Conservation (phyloP, 768 basidiomycete genomes). For the Lactifluus rugatus region DNA sequence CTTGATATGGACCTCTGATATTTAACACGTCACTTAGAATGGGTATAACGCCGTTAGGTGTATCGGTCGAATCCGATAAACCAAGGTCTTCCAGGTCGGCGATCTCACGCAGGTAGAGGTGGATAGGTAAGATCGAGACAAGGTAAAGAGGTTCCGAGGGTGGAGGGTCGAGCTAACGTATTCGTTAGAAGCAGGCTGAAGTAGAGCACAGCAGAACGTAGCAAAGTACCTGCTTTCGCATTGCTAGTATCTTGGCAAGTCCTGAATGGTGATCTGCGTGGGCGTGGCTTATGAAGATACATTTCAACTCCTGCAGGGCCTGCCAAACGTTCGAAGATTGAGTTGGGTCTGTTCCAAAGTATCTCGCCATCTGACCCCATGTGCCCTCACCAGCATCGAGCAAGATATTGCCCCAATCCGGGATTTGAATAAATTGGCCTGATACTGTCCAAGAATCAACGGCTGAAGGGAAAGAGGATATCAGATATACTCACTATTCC, state of each 20-base stretch:
- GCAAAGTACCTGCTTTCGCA: conserved; percentile 52
- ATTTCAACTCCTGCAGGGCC: conserved; percentile 58
- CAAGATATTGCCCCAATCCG: conserved; percentile 61
- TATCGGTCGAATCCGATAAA: conserved; percentile 35
- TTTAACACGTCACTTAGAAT: conserved; percentile 29
- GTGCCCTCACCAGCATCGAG: conserved; percentile 91
- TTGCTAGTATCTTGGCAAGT: conserved; percentile 58
- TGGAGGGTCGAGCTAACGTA: conserved; percentile 50
- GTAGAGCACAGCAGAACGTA: not conserved
- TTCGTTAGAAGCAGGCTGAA: not conserved
- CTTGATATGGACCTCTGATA: not conserved
- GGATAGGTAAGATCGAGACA: conserved; percentile 45
- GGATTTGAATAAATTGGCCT: conserved; percentile 67
- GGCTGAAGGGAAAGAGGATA: not conserved
- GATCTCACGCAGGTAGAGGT: conserved; percentile 64
- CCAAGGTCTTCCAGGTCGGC: conserved; percentile 66
- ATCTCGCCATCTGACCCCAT: conserved; percentile 75
- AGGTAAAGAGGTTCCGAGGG: conserved; percentile 60
- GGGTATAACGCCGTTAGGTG: conserved; percentile 36
- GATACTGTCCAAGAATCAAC: conserved; percentile 41
- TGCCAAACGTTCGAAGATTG: conserved; percentile 38
- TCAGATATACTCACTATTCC: conserved; percentile 54
- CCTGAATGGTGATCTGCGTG: conserved; percentile 94
- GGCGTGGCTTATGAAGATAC: conserved; percentile 82
- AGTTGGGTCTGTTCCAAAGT: conserved; percentile 48